Evolutionary conservation across 176 grass and related monocot species (phyloP).

Genomic region (Avena sativa): DNA sequence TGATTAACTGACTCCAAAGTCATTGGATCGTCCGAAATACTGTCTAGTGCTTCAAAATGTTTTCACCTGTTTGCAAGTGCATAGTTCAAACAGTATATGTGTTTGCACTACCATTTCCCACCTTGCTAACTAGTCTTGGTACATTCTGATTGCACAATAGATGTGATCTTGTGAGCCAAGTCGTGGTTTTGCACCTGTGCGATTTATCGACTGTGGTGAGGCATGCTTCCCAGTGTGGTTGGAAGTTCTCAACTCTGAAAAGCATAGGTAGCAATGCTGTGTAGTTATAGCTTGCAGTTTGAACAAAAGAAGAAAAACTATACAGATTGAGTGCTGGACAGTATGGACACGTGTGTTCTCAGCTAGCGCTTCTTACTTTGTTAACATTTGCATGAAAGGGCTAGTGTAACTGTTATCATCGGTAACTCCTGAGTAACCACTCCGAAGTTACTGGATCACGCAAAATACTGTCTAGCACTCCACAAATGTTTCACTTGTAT

Average conservation of each 20-base stretch:
- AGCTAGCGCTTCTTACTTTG: not conserved
- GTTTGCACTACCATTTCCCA: not conserved
- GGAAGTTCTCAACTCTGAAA: not conserved
- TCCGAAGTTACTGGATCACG: not conserved
- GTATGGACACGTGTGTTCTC: not conserved
- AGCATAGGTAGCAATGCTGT: not conserved
- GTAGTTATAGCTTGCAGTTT: not conserved
- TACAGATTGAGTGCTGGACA: not conserved
- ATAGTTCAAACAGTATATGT: constrained; percentile 2
- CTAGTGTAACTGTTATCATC: not conserved
- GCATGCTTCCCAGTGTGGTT: not conserved
- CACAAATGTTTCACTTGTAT: not conserved
- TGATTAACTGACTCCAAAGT: not conserved
- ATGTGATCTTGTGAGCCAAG: not conserved
- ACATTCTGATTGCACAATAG: not conserved
- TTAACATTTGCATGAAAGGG: not conserved
- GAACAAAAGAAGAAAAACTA: not conserved
- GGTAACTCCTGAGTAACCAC: not conserved
- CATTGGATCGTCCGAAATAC: not conserved
- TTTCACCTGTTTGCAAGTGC: not conserved
- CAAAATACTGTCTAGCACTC: not conserved
- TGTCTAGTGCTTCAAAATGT: not conserved
- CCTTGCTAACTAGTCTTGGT: not conserved
- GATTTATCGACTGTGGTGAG: not conserved
- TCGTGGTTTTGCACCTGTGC: not conserved